Evolutionary conservation across 805 yeast genomes (phyloP), one percentile per base, ranked within the genome.

Genomic region (Metschnikowia lunata): DNA sequence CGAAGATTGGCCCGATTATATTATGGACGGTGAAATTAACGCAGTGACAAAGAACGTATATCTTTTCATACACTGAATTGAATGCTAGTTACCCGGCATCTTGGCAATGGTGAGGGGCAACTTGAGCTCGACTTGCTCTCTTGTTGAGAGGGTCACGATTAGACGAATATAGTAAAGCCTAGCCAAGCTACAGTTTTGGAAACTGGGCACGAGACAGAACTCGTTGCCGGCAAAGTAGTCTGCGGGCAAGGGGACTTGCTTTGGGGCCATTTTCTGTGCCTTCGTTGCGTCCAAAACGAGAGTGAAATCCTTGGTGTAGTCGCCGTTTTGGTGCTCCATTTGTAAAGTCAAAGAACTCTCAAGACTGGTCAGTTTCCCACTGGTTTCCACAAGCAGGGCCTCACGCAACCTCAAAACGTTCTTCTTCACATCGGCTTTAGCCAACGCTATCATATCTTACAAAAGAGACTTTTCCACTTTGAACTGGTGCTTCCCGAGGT

Each of bases 121-220:
- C 43, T 65, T 64, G 31, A 67, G 42, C 38, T 53, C 54, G 3
- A 57, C 38, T 18, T 35, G 35, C 11, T 59, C 59, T 29, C 55
- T 55, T 43, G 59, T 58, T 12, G 58, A 48, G 11, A 64, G 42
- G 11, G 36, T 39, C 13, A 66, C 13, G 26, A 43, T 31, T 3
- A 62, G 40, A 37, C 56, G 57, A n/a, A 67, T 44, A 47, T 66
- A 66, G 46, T 69, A 69, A 30, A 67, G 36, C 30, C 74, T 52
- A 3, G 69, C 63, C 37, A 64, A 30, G 34, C 57, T 54, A 45
- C 74, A 69, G 12, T 52, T 51, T 50, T 69, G 74, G 52, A 69
- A 69, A 36, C 64, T 69, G 4, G 74, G 74, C 13, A 67, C 59
- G 29, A 69, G 49, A 42, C 64, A 59, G 40, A 64, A 67, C 11